Conservation (phyloP, 129 eudicot species). For the Chrysanthemum seticuspe region DNA sequence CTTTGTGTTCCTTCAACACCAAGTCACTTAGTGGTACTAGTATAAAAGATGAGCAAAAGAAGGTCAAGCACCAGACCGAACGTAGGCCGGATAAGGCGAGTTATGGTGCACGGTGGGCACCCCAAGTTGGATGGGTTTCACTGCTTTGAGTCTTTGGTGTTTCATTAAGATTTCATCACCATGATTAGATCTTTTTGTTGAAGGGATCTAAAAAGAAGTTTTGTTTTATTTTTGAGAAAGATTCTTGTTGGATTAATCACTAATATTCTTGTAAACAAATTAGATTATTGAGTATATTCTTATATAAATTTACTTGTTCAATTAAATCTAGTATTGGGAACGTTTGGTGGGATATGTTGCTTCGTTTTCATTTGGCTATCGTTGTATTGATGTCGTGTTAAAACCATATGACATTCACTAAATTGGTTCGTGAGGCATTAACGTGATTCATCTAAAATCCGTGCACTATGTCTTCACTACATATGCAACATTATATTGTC, state of each 20-base stretch:
- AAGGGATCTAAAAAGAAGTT: background rate
- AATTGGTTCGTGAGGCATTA: too few relatives aligned
- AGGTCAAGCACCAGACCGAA: background rate
- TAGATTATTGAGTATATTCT: background rate
- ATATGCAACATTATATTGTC: too few relatives aligned
- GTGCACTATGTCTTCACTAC: too few relatives aligned
- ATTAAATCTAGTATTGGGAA: background rate
- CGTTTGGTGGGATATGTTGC: too few relatives aligned
- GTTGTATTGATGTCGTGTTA: too few relatives aligned
- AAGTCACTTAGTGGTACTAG: background rate
- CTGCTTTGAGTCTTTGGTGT: conserved; percentile 45
- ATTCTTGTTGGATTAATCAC: background rate
- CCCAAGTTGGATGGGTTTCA: conserved; percentile 47
- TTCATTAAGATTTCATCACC: conserved; percentile 14
- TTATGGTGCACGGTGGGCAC: conserved; percentile 25
- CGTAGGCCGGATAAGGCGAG: background rate
- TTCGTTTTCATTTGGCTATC: too few relatives aligned
- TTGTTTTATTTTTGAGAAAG: background rate
- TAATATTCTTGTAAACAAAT: conserved; percentile 10
- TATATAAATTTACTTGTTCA: background rate
- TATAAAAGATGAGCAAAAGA: conserved; percentile 4
- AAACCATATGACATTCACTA: too few relatives aligned
- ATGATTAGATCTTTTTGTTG: background rate
- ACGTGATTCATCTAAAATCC: too few relatives aligned
- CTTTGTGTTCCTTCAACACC: background rate